Conservation (phyloP, 2,329 filamentous ascomycete species). For the Exophiala sp. region DNA sequence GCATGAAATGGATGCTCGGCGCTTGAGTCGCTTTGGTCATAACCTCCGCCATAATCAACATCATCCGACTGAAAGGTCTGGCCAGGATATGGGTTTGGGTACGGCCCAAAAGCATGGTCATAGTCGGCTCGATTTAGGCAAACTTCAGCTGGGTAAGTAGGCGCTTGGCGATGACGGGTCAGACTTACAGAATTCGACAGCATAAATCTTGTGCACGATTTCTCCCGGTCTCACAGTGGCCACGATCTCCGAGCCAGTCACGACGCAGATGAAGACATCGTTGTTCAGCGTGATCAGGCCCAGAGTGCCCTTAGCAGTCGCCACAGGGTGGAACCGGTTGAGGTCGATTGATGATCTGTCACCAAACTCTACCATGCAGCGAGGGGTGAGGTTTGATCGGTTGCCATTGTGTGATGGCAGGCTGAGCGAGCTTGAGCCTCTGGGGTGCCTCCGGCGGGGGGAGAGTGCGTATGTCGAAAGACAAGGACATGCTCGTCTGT, state of each 20-base stretch:
- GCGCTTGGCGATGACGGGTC: not conserved
- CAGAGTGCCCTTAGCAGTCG: slow-evolving; percentile 76
- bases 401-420: slow-evolving; percentile 22
- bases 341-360: slow-evolving; percentile 60
- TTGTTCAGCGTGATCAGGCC: slow-evolving; percentile 76
- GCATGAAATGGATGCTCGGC: slow-evolving; percentile 85
- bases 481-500: slow-evolving; percentile 74
- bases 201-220: slow-evolving; percentile 78
- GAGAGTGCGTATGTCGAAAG: slow-evolving; percentile 66
- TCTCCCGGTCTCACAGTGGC: slow-evolving; percentile 81
- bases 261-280: slow-evolving; percentile 86
- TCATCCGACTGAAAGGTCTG: slow-evolving; percentile 52
- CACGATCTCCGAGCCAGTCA: slow-evolving; percentile 70
- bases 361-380: slow-evolving; percentile 85
- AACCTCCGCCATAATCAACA: slow-evolving; percentile 38
- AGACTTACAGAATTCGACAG: slow-evolving; percentile 67
- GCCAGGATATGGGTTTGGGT: slow-evolving; percentile 49
- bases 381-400: slow-evolving; percentile 36
- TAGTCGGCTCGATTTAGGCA: slow-evolving; percentile 83
- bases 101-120: slow-evolving; percentile 62
- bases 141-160: slow-evolving; percentile 46
- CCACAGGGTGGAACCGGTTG: slow-evolving; percentile 69
- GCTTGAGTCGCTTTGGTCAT: slow-evolving; percentile 61
- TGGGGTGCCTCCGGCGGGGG: slow-evolving; percentile 50
- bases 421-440: slow-evolving; percentile 36